Percentiles rank a stretch among this genome's conserved stretches.
Evolutionary conservation across 2,329 filamentous ascomycete species (phyloP).

Genomic region (Pseudopithomyces chartarum): DNA sequence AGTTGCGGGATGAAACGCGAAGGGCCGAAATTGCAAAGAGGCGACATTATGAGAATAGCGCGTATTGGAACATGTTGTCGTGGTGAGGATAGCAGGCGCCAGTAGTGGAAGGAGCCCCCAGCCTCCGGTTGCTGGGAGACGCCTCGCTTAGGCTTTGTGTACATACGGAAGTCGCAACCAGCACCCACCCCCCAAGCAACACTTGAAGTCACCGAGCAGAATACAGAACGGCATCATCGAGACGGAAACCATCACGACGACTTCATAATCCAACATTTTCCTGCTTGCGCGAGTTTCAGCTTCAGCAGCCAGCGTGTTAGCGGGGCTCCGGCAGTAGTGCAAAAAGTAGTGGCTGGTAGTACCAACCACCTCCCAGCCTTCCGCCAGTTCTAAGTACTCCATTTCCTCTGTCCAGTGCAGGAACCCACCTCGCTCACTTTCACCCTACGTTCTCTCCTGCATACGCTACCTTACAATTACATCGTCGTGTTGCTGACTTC

Average conservation of each 20-base stretch:
- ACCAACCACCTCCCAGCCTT: slow-evolving; percentile 37
- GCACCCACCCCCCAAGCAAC: background rate
- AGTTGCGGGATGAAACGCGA: background rate
- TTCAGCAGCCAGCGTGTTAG: slow-evolving; percentile 5
- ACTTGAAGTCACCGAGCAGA: background rate
- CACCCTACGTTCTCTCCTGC: slow-evolving; percentile 5
- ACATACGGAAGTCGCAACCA: background rate
- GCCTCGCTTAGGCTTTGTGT: slow-evolving; percentile 4
- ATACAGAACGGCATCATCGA: background rate
- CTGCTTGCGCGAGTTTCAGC: slow-evolving; percentile 4
- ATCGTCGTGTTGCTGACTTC: slow-evolving; percentile 18
- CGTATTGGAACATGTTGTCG: background rate
- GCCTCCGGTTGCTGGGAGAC: slow-evolving; percentile 2
- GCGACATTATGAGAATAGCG: background rate
- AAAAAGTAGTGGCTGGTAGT: slow-evolving; percentile 20
- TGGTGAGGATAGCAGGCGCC: background rate
- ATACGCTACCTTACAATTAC: slow-evolving; percentile 6
- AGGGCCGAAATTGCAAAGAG: background rate
- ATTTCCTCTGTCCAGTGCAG: slow-evolving; percentile 33
- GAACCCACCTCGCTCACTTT: slow-evolving; percentile 4
- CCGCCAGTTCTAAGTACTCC: slow-evolving; percentile 34
- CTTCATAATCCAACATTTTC: background rate
- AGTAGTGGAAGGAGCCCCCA: background rate
- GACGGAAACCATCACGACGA: background rate
- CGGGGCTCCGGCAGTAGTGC: slow-evolving; percentile 13